phyloP scores from a whole-genome alignment of 2,329 filamentous ascomycete genomes.

The Fonsecaea nubica region DNA sequence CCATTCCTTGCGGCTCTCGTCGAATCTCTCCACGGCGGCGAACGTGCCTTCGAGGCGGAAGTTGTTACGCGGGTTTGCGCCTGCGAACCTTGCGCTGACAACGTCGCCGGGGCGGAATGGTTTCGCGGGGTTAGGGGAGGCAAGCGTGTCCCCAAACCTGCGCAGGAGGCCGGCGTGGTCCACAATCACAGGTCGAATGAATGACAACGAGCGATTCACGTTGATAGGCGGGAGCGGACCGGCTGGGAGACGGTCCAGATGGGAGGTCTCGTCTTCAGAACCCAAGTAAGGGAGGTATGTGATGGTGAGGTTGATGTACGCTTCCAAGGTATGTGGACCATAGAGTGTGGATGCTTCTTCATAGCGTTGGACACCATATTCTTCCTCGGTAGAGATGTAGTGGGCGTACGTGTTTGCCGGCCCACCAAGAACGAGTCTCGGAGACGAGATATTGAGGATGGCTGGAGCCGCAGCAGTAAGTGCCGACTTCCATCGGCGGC shows the following conservation, averaged over 20 bases:
- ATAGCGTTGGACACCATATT: slow-evolving; percentile 85
- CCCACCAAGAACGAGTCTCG: slow-evolving; percentile 82
- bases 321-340: slow-evolving; percentile 79
- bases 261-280: slow-evolving; percentile 43
- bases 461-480: slow-evolving; percentile 64
- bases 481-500: slow-evolving; percentile 81
- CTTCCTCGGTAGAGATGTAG: slow-evolving; percentile 78
- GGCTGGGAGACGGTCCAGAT: slow-evolving; percentile 51
- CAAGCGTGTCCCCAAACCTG: slow-evolving; percentile 71
- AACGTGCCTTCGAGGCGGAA: slow-evolving; percentile 79
- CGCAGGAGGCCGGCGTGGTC: slow-evolving; percentile 72
- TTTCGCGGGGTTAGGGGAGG: slow-evolving; percentile 59
- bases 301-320: slow-evolving; percentile 87
- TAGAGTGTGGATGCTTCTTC: slow-evolving; percentile 94
- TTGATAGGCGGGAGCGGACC: slow-evolving; percentile 79
- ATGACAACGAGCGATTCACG: slow-evolving; percentile 73
- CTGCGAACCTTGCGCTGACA: slow-evolving; percentile 75
- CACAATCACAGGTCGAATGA: slow-evolving; percentile 79
- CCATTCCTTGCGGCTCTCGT: slow-evolving; percentile 62
- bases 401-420: slow-evolving; percentile 91
- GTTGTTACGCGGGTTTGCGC: slow-evolving; percentile 89
- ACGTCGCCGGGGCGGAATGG: slow-evolving; percentile 66
- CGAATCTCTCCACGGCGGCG: slow-evolving; percentile 72
- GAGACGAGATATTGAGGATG: slow-evolving; percentile 58
- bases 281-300: slow-evolving; percentile 71